Percentiles rank a stretch among this genome's conserved stretches.
Evolutionary conservation across 306 rosid species (phyloP).

Genomic region (Sesbania bispinosa): DNA sequence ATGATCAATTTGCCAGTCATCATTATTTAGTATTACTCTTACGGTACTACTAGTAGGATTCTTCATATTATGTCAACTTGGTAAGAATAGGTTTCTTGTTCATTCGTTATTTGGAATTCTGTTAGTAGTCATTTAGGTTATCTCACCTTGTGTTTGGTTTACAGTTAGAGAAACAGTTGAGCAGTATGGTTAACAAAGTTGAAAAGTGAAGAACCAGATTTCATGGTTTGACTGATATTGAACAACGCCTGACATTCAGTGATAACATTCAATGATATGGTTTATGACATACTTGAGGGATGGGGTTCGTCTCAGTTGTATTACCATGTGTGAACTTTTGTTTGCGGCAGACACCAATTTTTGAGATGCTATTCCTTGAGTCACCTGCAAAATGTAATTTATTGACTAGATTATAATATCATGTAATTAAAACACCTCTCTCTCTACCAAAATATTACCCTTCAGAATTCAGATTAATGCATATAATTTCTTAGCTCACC

Average conservation of each 20-base stretch:
- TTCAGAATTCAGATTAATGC: constrained; percentile 26
- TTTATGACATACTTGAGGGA: constrained; percentile 24
- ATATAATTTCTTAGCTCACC: constrained; percentile 8
- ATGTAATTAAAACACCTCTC: constrained; percentile 29
- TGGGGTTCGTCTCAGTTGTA: constrained; percentile 30
- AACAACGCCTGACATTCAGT: constrained; percentile 1
- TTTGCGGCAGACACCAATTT: constrained; percentile 30
- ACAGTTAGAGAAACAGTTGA: constrained; percentile 51
- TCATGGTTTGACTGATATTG: constrained; percentile 23
- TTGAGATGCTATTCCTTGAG: constrained; percentile 40
- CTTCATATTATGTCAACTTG: background rate
- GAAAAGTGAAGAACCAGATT: constrained; percentile 34
- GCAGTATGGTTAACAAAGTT: constrained; percentile 27
- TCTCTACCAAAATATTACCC: background rate
- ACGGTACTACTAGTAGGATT: background rate
- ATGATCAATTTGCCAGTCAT: background rate
- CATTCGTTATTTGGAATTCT: background rate
- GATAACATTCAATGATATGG: constrained; percentile 1
- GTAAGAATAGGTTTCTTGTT: background rate
- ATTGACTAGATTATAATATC: constrained; percentile 3
- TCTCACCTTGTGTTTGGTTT: constrained; percentile 24
- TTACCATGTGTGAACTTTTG: constrained; percentile 31
- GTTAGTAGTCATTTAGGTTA: background rate
- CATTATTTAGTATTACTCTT: background rate
- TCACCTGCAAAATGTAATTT: constrained; percentile 33